Evolutionary conservation across 768 basidiomycete species (phyloP).

Genomic region (Kwoniella bestiolae): DNA sequence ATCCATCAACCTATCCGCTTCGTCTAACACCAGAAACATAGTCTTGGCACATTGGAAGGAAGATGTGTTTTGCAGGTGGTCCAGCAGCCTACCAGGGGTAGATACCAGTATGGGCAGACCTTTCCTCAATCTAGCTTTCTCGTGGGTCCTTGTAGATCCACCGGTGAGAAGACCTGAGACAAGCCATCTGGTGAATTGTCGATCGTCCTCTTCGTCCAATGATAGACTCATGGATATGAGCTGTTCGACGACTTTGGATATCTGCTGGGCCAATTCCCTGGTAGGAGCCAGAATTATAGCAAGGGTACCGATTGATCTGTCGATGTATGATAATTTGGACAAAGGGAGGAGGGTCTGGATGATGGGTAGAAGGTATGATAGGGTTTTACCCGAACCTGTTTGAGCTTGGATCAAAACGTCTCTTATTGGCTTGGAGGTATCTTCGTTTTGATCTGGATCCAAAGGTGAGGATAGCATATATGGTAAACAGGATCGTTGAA

Average conservation of each 20-base stretch:
- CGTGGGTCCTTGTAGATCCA: constrained; percentile 90
- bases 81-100: constrained; percentile 91
- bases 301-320: constrained; percentile 90
- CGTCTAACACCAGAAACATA: constrained; percentile 94
- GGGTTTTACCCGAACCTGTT: constrained; percentile 95
- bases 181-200: constrained; percentile 73
- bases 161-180: constrained; percentile 91
- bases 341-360: constrained; percentile 91
- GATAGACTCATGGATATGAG: constrained; percentile 72
- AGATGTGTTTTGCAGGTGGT: constrained; percentile 93
- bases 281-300: constrained; percentile 95
- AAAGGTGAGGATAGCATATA: constrained; percentile 63
- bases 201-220: constrained; percentile 57
- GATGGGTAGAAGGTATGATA: constrained; percentile 91
- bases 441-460: constrained; percentile 48
- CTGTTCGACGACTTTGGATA: constrained; percentile 87
- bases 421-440: constrained; percentile 58
- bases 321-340: constrained; percentile 86
- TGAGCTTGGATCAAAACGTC: constrained; percentile 95
- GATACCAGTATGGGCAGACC: constrained; percentile 93
- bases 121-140: constrained; percentile 92
- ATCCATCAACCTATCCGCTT: constrained; percentile 97
- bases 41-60: constrained; percentile 92
- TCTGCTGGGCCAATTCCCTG: constrained; percentile 93
- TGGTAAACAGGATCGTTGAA: constrained; percentile 74